These are phyloP conservation scores for Spiraea crenata DNA, from an alignment of 331 rosid genomes.

Conservation along the genomic window DNA sequence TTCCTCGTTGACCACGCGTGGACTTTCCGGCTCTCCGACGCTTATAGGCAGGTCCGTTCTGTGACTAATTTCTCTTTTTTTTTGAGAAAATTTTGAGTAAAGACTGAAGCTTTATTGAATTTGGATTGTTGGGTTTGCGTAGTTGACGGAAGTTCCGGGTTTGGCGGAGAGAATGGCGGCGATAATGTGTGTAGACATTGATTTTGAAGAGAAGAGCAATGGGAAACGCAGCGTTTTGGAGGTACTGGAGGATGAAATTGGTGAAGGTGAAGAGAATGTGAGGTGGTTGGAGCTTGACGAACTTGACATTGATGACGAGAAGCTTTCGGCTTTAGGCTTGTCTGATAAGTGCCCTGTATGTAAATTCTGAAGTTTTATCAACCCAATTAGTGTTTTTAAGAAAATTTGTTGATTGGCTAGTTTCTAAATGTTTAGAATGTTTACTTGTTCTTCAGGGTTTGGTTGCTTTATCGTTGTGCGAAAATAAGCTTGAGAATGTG, in stretches of 20 bases:
- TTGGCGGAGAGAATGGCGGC: conserved; percentile 87
- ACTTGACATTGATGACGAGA: conserved; percentile 68
- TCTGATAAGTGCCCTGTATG: conserved; percentile 64
- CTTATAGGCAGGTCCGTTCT: conserved; percentile 67
- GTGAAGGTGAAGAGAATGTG: conserved; percentile 44
- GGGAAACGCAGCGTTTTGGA: conserved; percentile 38
- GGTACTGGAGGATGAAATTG: conserved; percentile 51
- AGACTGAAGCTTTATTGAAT: background rate
- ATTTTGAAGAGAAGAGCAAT: conserved; percentile 38
- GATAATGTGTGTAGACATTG: conserved; percentile 73
- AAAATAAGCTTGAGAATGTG: conserved; percentile 56
- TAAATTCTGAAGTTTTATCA: background rate
- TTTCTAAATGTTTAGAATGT: background rate
- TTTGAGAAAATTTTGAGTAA: background rate
- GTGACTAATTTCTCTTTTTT: background rate
- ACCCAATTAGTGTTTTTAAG: background rate
- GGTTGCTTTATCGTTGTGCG: conserved; percentile 72
- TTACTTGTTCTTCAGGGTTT: conserved; percentile 52
- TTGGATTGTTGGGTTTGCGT: conserved; percentile 20
- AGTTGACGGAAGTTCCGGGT: conserved; percentile 78
- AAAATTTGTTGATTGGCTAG: too few species aligned
- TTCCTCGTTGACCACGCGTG: conserved; percentile 95
- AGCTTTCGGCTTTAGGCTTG: conserved; percentile 54
- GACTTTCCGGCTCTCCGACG: conserved; percentile 93
- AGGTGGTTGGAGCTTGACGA: conserved; percentile 93